These are phyloP conservation scores for Citrullus mucosospermus DNA, from an alignment of 306 rosid genomes.

Conservation along the genomic window DNA sequence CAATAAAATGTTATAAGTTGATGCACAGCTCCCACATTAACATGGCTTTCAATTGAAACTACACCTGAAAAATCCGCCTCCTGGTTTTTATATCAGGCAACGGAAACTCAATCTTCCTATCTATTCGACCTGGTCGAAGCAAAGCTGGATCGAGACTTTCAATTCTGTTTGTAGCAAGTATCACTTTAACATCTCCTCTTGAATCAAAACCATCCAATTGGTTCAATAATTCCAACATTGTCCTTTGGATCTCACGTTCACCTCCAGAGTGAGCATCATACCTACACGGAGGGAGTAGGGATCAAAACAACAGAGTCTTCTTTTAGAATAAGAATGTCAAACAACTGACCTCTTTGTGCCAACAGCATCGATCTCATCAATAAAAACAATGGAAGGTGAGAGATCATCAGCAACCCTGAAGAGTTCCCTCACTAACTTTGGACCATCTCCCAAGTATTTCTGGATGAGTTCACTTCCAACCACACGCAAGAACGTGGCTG, in stretches of 20 bases:
- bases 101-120: slow-evolving; percentile 90
- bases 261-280: slow-evolving; percentile 99
- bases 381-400: slow-evolving; percentile 93
- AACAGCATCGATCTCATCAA: slow-evolving; percentile 93
- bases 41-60: slow-evolving; percentile 6
- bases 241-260: slow-evolving; percentile 94
- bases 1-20: neutral
- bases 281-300: slow-evolving; percentile 21
- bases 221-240: slow-evolving; percentile 86
- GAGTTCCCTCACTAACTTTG: slow-evolving; percentile 93
- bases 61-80: slow-evolving; percentile 91
- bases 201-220: slow-evolving; percentile 97
- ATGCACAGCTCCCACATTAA: neutral
- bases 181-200: slow-evolving; percentile 93
- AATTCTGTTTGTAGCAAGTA: slow-evolving; percentile 89
- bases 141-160: slow-evolving; percentile 96
- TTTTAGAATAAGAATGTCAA: neutral
- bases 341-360: slow-evolving; percentile 80
- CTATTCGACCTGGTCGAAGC: slow-evolving; percentile 93
- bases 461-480: slow-evolving; percentile 98
- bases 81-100: slow-evolving; percentile 98
- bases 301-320: neutral
- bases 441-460: slow-evolving; percentile 96
- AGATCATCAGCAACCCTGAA: slow-evolving; percentile 97
- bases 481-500: slow-evolving; percentile 95